Evolutionary conservation across 306 rosid species (phyloP), one percentile per base, ranked within the genome.

Genomic region (Spatholobus suberectus): DNA sequence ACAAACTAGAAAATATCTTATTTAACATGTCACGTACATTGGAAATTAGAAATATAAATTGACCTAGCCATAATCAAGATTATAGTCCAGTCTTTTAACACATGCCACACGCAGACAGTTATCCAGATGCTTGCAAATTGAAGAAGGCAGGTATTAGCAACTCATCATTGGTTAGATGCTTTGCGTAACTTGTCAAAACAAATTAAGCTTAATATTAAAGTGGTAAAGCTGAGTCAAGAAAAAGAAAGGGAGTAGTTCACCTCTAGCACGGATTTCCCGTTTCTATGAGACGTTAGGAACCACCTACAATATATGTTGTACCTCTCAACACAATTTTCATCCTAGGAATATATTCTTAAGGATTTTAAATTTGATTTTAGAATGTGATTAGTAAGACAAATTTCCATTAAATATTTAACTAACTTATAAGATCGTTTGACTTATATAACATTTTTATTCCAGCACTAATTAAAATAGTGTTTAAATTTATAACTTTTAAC

Each of bases 41-140:
- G 14, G 47, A 11, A 41, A 26, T 7, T 23, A 38, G 23, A 55
- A 75, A 75, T 21, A 43, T 63, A 49, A 46, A 32, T 32, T 12
- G 72, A 58, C n/a, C 71, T 0, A 3, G 52, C 11, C 52, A 11
- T 46, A 46, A 17, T 49, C 15, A 17, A 47, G 66, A 40, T 66
- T 78, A 6, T 12, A 62, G 43, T 24, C 3, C 1, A 29, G 32
- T 29, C 32, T n/a, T n/a, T n/a, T n/a, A n/a, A n/a, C n/a, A n/a
- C n/a, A n/a, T n/a, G n/a, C n/a, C n/a, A n/a, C n/a, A n/a, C n/a
- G n/a, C n/a, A n/a, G 4, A 6, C 9, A 8, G 37, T 6, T 29
- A 9, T 40, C 13, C 5, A 71, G 81, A 84, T 78, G 82, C 81
- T 88, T 71, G 81, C 49, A 76, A 82, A 72, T 72, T 52, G 75